Evolutionary conservation across 2,329 filamentous ascomycete species (phyloP).

Genomic region (Trichoderma sp.): DNA sequence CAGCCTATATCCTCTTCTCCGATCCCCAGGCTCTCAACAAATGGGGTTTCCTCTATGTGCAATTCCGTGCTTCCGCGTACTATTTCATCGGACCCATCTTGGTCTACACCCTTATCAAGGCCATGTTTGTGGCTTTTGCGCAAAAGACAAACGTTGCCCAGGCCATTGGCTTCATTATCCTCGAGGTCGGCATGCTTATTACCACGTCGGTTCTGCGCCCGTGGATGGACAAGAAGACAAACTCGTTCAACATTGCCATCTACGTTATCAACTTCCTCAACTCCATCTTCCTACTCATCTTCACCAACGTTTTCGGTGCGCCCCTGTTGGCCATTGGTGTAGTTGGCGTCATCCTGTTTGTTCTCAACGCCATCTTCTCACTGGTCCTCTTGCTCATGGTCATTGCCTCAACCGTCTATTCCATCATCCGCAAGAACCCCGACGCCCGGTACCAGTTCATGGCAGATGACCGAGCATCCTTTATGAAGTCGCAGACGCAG

Average conservation of each 20-base stretch:
- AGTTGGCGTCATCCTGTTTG: slow-evolving; percentile 86
- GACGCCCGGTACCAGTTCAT: slow-evolving; percentile 95
- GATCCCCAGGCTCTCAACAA: slow-evolving; percentile 92
- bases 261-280: slow-evolving; percentile 89
- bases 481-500: slow-evolving; percentile 94
- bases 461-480: slow-evolving; percentile 92
- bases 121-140: slow-evolving; percentile 83
- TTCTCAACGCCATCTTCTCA: slow-evolving; percentile 82
- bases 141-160: slow-evolving; percentile 63
- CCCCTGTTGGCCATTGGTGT: slow-evolving; percentile 82
- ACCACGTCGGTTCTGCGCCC: slow-evolving; percentile 78
- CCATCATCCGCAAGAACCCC: slow-evolving; percentile 88
- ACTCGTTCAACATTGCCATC: slow-evolving; percentile 94
- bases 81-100: slow-evolving; percentile 88
- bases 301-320: slow-evolving; percentile 82
- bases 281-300: slow-evolving; percentile 84
- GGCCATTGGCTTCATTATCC: slow-evolving; percentile 79
- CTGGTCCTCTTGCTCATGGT: slow-evolving; percentile 82
- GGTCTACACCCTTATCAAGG: slow-evolving; percentile 79
- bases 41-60: slow-evolving; percentile 97
- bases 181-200: slow-evolving; percentile 79
- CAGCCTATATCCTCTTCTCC: slow-evolving; percentile 94
- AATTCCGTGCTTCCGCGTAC: slow-evolving; percentile 93
- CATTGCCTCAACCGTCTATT: slow-evolving; percentile 59
- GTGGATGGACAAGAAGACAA: slow-evolving; percentile 99